Evolutionary conservation across 176 grass and related monocot genomes (phyloP).

Genomic region (Phyllostachys edulis): DNA sequence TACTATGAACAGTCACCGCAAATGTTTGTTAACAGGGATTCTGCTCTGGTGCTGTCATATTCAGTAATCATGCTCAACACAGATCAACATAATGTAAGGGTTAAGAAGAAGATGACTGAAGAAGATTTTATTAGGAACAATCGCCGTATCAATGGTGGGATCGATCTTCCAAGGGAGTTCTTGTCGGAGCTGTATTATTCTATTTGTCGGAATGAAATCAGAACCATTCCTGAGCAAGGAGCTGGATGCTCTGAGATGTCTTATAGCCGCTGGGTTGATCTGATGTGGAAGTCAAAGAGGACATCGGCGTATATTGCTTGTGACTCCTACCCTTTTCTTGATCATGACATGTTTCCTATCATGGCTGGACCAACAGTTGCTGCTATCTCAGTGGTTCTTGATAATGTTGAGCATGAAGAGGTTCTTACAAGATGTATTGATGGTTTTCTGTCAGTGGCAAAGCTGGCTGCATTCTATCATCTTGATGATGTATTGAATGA

Average conservation of each 20-base stretch:
- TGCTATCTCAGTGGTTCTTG: conserved; percentile 95
- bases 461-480: conserved; percentile 84
- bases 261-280: conserved; percentile 88
- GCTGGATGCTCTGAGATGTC: conserved; percentile 88
- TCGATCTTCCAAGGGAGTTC: conserved; percentile 84
- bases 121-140: conserved; percentile 98
- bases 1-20: conserved; percentile 93
- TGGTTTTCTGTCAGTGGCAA: conserved; percentile 85
- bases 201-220: conserved; percentile 93
- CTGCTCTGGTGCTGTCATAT: conserved; percentile 87
- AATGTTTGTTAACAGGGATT: conserved; percentile 85
- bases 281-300: conserved; percentile 83
- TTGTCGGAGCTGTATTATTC: conserved; percentile 80
- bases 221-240: conserved; percentile 81
- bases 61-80: conserved; percentile 98
- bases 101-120: conserved; percentile 99
- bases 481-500: conserved; percentile 88
- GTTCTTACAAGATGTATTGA: conserved; percentile 73
- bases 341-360: conserved; percentile 89
- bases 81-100: conserved; percentile 92
- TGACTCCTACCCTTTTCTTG: conserved; percentile 67
- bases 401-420: conserved; percentile 80
- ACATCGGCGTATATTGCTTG: conserved; percentile 75
- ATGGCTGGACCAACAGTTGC: conserved; percentile 87
- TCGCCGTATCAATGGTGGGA: conserved; percentile 86